Conservation (phyloP, 176 grass and related monocot genomes). For the Urochloa ruziziensis region DNA sequence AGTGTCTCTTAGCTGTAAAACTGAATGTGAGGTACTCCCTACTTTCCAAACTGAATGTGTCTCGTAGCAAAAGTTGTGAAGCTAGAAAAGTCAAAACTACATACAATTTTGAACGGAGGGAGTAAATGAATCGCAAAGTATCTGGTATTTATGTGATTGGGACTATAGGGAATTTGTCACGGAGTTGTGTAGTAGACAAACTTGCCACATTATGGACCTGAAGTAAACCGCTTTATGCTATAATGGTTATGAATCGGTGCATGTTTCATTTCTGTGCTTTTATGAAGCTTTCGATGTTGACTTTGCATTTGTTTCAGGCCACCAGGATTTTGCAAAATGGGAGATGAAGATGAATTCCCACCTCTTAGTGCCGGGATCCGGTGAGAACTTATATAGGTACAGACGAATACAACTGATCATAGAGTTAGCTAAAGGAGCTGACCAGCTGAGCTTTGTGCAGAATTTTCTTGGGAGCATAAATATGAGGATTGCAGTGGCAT, state of each 20-base stretch:
- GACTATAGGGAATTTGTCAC: not conserved
- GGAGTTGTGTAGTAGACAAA: not conserved
- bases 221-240: not conserved
- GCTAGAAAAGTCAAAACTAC: no score
- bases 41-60: no score
- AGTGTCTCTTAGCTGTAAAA: not conserved
- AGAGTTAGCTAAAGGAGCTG: constrained; percentile 44
- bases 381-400: constrained; percentile 36
- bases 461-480: constrained; percentile 19
- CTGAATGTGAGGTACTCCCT: not conserved
- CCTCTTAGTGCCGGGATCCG: constrained; percentile 44
- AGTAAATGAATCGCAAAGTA: not conserved
- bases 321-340: constrained; percentile 40
- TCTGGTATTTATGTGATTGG: not conserved
- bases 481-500: constrained; percentile 7
- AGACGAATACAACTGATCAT: constrained; percentile 37
- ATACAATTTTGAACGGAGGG: no score
- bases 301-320: constrained; percentile 43
- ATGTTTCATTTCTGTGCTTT: not conserved
- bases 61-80: no score
- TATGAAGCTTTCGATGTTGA: not conserved
- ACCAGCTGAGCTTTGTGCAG: constrained; percentile 45
- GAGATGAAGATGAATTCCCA: constrained; percentile 68
- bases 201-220: not conserved
- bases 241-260: not conserved